Evolutionary conservation across 2,329 filamentous ascomycete species (phyloP).

Genomic region (Calonectria naviculata): DNA sequence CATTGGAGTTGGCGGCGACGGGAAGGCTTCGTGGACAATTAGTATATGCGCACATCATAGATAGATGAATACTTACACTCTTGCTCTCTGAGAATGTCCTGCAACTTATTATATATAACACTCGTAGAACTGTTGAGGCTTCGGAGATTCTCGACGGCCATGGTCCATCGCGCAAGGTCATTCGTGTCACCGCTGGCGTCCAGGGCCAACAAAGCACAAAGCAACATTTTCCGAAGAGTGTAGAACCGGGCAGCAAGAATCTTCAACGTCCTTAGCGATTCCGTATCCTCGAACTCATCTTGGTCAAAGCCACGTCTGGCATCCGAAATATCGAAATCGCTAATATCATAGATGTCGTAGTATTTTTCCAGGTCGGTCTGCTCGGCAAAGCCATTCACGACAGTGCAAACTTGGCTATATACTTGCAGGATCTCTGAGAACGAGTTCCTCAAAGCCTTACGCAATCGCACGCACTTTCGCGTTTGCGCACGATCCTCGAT

Average conservation of each 20-base stretch:
- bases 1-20: constrained; percentile 66
- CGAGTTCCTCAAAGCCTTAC: constrained; percentile 77
- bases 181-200: constrained; percentile 82
- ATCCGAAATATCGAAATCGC: constrained; percentile 77
- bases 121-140: constrained; percentile 71
- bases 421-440: constrained; percentile 77
- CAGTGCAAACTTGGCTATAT: constrained; percentile 76
- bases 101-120: constrained; percentile 73
- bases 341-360: constrained; percentile 89
- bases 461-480: constrained; percentile 82
- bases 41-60: not conserved
- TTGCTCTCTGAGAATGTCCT: constrained; percentile 79
- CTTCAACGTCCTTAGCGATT: constrained; percentile 84
- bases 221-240: constrained; percentile 82
- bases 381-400: constrained; percentile 79
- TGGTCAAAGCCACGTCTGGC: constrained; percentile 74
- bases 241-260: constrained; percentile 84
- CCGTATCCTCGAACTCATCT: constrained; percentile 78
- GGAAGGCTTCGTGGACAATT: constrained; percentile 56
- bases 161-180: constrained; percentile 83
- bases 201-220: constrained; percentile 90
- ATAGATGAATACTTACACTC: constrained; percentile 68
- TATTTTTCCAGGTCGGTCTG: constrained; percentile 90
- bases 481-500: constrained; percentile 86
- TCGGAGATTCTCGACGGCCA: constrained; percentile 80